Evolutionary conservation across 2,329 filamentous ascomycete genomes (phyloP).

Genomic region (Geoglossum cookeanum): DNA sequence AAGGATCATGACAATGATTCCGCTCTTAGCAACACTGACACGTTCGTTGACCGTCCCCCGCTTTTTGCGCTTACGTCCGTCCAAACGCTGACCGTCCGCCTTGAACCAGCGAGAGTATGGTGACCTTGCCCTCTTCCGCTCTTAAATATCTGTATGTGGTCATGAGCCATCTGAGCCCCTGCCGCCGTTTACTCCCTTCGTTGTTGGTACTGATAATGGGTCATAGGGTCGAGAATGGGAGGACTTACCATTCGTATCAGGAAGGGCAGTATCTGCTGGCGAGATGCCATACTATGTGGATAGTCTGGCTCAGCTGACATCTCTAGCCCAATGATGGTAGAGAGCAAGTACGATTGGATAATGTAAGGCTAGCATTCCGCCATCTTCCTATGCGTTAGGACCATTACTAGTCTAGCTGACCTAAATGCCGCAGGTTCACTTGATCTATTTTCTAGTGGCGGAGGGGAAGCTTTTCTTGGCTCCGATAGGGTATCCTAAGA

Average conservation of each 20-base stretch:
- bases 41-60: background rate
- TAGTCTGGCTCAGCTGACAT: background rate
- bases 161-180: too few relatives aligned
- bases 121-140: background rate
- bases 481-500: background rate
- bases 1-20: background rate
- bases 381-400: background rate
- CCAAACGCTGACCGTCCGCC: background rate
- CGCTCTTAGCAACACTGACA: background rate
- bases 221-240: background rate
- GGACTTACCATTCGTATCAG: background rate
- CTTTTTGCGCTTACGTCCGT: background rate
- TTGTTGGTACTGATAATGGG: background rate
- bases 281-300: background rate
- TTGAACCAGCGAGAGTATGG: background rate
- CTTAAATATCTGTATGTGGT: background rate
- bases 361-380: background rate
- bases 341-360: conserved; percentile 4
- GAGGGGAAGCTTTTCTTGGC: background rate
- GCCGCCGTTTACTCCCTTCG: too few relatives aligned
- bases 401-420: background rate
- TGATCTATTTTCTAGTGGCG: conserved; percentile 17
- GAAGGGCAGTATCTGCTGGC: background rate
- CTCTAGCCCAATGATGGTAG: conserved; percentile 3
- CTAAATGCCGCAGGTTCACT: conserved; percentile 20